Evolutionary conservation across 306 rosid genomes (phyloP).

Genomic region (barrel medic (Medicago truncatula)): DNA sequence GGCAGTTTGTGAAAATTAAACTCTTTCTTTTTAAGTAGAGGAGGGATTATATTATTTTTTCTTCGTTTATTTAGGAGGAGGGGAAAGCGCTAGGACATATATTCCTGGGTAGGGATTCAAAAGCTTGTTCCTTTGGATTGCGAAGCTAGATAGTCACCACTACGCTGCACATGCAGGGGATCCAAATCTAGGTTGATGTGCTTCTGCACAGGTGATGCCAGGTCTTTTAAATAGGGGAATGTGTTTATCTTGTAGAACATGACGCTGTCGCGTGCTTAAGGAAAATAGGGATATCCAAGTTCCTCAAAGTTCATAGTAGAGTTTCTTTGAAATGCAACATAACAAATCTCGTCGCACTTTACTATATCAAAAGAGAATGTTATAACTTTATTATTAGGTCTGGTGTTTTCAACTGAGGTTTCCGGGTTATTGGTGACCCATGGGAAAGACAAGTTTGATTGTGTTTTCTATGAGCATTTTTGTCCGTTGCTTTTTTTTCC

Average conservation of each 20-base stretch:
- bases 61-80: not conserved
- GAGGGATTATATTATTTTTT: not conserved
- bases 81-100: not conserved
- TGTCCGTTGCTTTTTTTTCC: not conserved
- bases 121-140: not conserved
- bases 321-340: not conserved
- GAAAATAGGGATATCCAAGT: not conserved
- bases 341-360: not conserved
- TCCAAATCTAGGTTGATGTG: not conserved
- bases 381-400: slow-evolving; percentile 16
- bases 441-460: slow-evolving; percentile 26
- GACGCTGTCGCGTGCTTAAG: not conserved
- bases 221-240: not conserved
- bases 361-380: not conserved
- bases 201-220: not conserved
- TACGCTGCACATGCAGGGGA: not conserved
- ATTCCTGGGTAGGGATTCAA: not conserved
- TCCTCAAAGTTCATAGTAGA: not conserved
- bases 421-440: slow-evolving; percentile 2
- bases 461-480: slow-evolving; percentile 12
- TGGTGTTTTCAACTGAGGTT: slow-evolving; percentile 20
- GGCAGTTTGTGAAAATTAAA: not conserved
- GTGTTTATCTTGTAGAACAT: slow-evolving; percentile 19
- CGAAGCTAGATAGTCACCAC: not conserved
- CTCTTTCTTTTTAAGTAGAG: too few relatives aligned